A percentile compares a stretch with the other conserved stretches of the same genome.
phyloP scores from a whole-genome alignment of 768 basidiomycete species.

The Trametes sanguinea region DNA sequence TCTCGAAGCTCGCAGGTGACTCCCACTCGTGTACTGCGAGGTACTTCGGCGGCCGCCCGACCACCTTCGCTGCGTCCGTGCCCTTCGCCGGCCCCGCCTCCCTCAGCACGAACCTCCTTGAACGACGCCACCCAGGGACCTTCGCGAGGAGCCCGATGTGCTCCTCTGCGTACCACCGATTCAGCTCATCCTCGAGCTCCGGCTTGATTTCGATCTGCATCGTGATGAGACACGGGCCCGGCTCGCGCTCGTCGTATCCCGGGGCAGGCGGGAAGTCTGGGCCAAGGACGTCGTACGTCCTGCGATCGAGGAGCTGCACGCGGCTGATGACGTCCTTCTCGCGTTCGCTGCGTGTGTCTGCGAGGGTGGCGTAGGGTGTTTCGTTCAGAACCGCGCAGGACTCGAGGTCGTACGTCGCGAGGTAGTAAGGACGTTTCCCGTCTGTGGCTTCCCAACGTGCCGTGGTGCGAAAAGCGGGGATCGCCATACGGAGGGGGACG shows the following conservation, averaged over 20 bases:
- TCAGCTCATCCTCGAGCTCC: slow-evolving; percentile 32
- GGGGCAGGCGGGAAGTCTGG: slow-evolving; percentile 24
- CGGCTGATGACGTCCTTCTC: slow-evolving; percentile 36
- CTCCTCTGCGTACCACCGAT: slow-evolving; percentile 36
- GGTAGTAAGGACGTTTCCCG: slow-evolving; percentile 35
- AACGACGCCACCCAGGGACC: slow-evolving; percentile 47
- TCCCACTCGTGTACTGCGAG: slow-evolving; percentile 49
- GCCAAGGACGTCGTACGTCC: slow-evolving; percentile 35
- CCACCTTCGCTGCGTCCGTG: slow-evolving; percentile 25
- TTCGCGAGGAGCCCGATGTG: slow-evolving; percentile 40
- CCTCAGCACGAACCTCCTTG: slow-evolving; percentile 43
- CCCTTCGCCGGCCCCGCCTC: slow-evolving; percentile 26
- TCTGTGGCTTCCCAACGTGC: slow-evolving; percentile 40
- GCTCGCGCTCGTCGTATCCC: slow-evolving; percentile 26
- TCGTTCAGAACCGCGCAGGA: slow-evolving; percentile 34
- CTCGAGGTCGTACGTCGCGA: slow-evolving; percentile 41
- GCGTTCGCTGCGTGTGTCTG: slow-evolving; percentile 39
- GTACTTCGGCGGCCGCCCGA: slow-evolving; percentile 35
- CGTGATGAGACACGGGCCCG: slow-evolving; percentile 31
- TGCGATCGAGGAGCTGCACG: slow-evolving; percentile 38
- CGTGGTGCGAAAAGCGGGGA: slow-evolving; percentile 39
- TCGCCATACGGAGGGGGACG: slow-evolving; percentile 42
- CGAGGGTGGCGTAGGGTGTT: slow-evolving; percentile 39
- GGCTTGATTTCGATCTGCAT: slow-evolving; percentile 29
- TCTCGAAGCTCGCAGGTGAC: slow-evolving; percentile 35